Evolutionary conservation across 352 stramenopile species (phyloP), one percentile per base, ranked within the genome.

Genomic region (Phytophthora rubi): DNA sequence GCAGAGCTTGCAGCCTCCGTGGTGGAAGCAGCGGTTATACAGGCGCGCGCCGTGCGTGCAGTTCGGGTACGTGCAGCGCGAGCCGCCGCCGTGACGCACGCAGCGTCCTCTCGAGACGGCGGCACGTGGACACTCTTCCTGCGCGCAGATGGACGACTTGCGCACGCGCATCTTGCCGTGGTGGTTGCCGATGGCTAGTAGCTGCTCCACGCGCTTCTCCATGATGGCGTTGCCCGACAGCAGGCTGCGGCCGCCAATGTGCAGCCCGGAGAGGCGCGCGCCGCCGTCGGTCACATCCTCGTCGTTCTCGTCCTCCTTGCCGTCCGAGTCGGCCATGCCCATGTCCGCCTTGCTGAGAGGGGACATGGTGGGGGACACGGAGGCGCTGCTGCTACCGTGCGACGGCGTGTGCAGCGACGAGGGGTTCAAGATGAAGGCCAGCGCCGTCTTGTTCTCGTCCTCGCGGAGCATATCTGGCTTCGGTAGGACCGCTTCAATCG

Each of bases 341-440:
- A 73, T 65, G 52, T 80, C 74, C 39, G 60, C 35, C 67, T 88
- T 90, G 68, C 77, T 77, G 52, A 75, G 60, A 3, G 80, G 79
- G 10, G 84, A 90, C 30, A 88, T 73, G 32, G 75, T 83, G 13
- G 75, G 74, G n/a, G 73, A 78, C 47, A 69, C 37, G 26, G 65
- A 75, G 23, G 63, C 37, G 61, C 62, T 74, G 57, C 62, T 64
- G 49, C 48, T 66, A 35, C 48, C 62, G 53, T 54, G 62, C 12
- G 42, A 62, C 4, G 44, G 48, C 15, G 59, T 66, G 52, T 65
- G 68, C 54, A 68, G 66, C 39, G 72, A 68, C 15, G 77, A 80
- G 33, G 85, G 85, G 74, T 91, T 92, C 42, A 92, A 73, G 62
- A 92, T 92, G 80, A 90, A 92, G 35, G 85, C 83, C 26, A 92